Evolutionary conservation across 768 basidiomycete genomes (phyloP).

Genomic region (Bullera alba): DNA sequence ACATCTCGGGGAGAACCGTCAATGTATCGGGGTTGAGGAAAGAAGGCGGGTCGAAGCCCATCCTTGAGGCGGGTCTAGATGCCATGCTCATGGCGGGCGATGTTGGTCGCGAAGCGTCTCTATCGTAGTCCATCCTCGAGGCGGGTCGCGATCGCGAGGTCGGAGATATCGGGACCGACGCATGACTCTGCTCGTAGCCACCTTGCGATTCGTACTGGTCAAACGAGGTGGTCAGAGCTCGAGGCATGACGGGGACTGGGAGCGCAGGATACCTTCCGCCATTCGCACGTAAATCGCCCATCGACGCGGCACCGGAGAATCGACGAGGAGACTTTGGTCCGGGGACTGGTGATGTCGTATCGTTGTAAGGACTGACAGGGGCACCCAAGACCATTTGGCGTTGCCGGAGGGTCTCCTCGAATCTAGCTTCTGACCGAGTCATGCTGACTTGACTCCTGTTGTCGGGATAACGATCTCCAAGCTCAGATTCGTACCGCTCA

Average conservation of each 20-base stretch:
- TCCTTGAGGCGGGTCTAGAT: not conserved
- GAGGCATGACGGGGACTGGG: too few relatives aligned
- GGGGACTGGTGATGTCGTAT: too few relatives aligned
- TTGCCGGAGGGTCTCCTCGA: not conserved
- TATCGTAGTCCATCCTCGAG: too few relatives aligned
- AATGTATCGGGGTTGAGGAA: conserved; percentile 36
- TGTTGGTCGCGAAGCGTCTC: conserved; percentile 7
- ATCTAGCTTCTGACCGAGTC: not conserved
- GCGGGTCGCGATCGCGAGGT: too few relatives aligned
- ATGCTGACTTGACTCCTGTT: not conserved
- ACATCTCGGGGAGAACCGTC: conserved; percentile 41
- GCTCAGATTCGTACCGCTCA: not conserved
- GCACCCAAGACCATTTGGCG: not conserved
- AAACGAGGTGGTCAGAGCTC: too few relatives aligned
- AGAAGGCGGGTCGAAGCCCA: conserved; percentile 23
- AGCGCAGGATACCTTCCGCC: too few relatives aligned
- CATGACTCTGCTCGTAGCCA: too few relatives aligned
- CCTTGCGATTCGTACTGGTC: too few relatives aligned
- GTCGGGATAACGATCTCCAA: conserved; percentile 5
- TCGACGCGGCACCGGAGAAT: too few relatives aligned
- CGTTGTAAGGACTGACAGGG: not conserved
- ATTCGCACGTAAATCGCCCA: too few relatives aligned
- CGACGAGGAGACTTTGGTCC: too few relatives aligned
- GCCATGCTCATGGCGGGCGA: conserved; percentile 12
- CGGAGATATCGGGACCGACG: too few relatives aligned